Evolutionary conservation across 306 rosid species (phyloP), one percentile per base, ranked within the genome.

Genomic region (Inga oerstediana): DNA sequence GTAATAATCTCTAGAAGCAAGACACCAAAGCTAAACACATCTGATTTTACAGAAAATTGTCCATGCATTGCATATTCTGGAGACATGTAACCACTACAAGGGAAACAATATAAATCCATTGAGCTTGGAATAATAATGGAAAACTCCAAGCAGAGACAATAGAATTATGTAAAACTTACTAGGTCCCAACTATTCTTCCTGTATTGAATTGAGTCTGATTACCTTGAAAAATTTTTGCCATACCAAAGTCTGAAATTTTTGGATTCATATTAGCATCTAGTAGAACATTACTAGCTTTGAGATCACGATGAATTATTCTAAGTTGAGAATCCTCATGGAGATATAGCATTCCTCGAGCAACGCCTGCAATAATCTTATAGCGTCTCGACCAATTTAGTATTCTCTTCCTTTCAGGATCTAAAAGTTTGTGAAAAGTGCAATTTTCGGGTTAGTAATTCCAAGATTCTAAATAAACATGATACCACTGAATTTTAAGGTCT

Each of bases 171-270:
- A 44, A 59, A 45, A 85, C 95, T 88, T 89, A 94, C 97, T 30
- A 91, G 11, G 95, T 94, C 44, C 95, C 97, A 41, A 87, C 95
- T 15, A 94, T 76, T 59, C 80, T 82, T 37, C 64, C 68, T 0
- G 97, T 94, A 54, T 78, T 87, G 12, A 82, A 90, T 78, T 82
- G 88, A 62, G 85, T 80, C 32, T 88, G 90, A 15, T 86, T 89
- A 3, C 54, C 83, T 12, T 30, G 80, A 44, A 89, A 86, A 27
- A 89, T 84, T 76, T 80, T 92, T 20, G 97, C 94, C 91, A 86
- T 89, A 4, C 97, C 97, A 85, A 94, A 94, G 75, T 92, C 97
- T n/a, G 93, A 88, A 45, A 92, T 94, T 67, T 89, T 94, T 0
- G 95, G 75, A 4, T 86, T 85, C 92, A 94, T 82, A 4, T 85